Evolutionary conservation across 208 protist species (phyloP).

Genomic region (Vickermania spadyakhi): DNA sequence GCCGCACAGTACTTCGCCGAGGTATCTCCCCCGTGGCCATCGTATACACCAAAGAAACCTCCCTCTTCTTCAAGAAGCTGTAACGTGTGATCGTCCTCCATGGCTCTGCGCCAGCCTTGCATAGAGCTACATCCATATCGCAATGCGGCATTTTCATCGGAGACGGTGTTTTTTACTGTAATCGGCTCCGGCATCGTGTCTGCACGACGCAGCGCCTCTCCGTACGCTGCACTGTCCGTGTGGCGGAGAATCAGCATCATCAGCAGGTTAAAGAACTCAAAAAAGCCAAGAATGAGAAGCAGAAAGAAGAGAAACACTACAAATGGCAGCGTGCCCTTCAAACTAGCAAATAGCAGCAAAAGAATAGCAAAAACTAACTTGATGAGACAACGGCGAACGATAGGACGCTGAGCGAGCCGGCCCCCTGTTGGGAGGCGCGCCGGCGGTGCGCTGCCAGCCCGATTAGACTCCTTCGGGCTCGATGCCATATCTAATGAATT

Average conservation of each 20-base stretch:
- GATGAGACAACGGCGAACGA: not conserved
- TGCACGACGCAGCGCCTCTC: conserved; percentile 60
- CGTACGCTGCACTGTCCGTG: conserved; percentile 24
- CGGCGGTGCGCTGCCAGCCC: too few relatives aligned
- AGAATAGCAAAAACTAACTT: not conserved
- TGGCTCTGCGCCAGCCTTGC: conserved; percentile 86
- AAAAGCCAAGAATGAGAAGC: not conserved
- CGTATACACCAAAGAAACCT: conserved; percentile 87
- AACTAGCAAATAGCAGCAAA: not conserved
- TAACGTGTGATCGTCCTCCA: conserved; percentile 89
- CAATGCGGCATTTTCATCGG: conserved; percentile 54
- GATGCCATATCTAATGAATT: too few relatives aligned
- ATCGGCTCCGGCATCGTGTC: conserved; percentile 85
- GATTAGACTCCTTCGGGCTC: not conserved
- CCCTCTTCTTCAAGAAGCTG: conserved; percentile 44
- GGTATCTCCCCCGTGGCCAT: conserved; percentile 79
- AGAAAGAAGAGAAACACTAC: conserved; percentile 1
- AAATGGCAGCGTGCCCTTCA: not conserved
- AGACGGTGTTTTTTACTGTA: conserved; percentile 51
- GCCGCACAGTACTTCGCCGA: conserved; percentile 70
- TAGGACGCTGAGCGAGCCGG: not conserved
- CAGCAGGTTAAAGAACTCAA: not conserved
- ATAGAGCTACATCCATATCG: conserved; percentile 69
- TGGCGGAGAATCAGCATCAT: conserved; percentile 2
- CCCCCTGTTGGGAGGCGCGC: too few relatives aligned